Conservation (phyloP, 2,329 filamentous ascomycete genomes). For the Ascochyta koolunga region DNA sequence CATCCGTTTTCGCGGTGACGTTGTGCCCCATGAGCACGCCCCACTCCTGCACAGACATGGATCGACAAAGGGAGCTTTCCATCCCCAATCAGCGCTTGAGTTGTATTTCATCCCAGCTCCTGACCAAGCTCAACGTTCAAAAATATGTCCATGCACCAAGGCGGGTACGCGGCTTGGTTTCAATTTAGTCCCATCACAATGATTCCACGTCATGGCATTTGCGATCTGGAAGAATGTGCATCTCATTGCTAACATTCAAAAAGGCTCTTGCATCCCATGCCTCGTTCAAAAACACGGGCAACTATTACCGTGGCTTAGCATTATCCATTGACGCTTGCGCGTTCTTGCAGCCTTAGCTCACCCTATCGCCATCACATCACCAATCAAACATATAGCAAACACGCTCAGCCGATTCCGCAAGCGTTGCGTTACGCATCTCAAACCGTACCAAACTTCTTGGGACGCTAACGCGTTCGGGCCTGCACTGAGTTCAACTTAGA, state of each 20-base stretch:
- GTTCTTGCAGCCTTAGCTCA: constrained; percentile 20
- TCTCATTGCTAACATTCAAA: constrained; percentile 21
- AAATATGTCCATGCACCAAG: constrained; percentile 14
- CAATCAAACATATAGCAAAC: constrained; percentile 20
- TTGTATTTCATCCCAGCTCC: background rate
- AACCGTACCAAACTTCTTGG: constrained; percentile 13
- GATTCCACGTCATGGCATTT: constrained; percentile 36
- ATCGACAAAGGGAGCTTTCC: constrained; percentile 23
- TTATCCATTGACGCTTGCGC: constrained; percentile 21
- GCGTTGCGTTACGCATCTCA: constrained; percentile 20
- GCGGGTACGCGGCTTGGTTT: constrained; percentile 18
- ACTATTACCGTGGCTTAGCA: constrained; percentile 1
- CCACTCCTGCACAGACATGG: constrained; percentile 13
- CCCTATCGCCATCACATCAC: constrained; percentile 21
- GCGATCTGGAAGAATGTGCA: constrained; percentile 24
- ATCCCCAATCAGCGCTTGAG: constrained; percentile 29
- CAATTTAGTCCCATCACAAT: constrained; percentile 15
- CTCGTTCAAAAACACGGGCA: background rate
- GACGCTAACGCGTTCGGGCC: constrained; percentile 23
- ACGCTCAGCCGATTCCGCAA: constrained; percentile 16
- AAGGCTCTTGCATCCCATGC: constrained; percentile 2
- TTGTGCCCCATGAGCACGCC: constrained; percentile 26
- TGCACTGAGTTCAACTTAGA: constrained; percentile 6
- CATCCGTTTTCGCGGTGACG: constrained; percentile 34
- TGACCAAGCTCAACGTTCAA: constrained; percentile 4